phyloP scores from a whole-genome alignment of 495 filamentous ascomycete species.

The Lophiotrema nucula region DNA sequence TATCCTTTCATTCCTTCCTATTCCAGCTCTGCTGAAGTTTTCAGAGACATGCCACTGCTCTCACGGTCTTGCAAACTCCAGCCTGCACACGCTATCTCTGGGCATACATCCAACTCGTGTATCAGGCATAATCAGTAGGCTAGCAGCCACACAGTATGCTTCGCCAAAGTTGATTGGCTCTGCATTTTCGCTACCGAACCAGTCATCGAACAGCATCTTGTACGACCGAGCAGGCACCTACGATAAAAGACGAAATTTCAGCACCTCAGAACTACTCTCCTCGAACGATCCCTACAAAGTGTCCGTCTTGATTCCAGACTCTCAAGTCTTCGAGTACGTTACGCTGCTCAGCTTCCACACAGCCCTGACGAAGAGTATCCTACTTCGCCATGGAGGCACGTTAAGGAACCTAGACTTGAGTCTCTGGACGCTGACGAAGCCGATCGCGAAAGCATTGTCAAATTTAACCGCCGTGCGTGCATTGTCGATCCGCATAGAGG shows the following conservation, averaged over 20 bases:
- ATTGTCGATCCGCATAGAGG: slow-evolving; percentile 34
- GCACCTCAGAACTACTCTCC: neutral
- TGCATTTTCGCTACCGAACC: slow-evolving; percentile 3
- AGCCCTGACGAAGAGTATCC: slow-evolving; percentile 20
- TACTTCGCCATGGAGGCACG: slow-evolving; percentile 35
- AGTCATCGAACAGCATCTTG: neutral
- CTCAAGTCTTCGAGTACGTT: slow-evolving; percentile 7
- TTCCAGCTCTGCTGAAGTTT: slow-evolving; percentile 31
- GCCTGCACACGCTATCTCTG: slow-evolving; percentile 32
- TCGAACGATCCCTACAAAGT: slow-evolving; percentile 17
- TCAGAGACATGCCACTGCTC: slow-evolving; percentile 23
- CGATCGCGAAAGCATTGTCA: slow-evolving; percentile 27
- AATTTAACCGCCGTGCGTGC: slow-evolving; percentile 21
- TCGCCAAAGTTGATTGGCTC: slow-evolving; percentile 4
- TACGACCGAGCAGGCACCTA: neutral
- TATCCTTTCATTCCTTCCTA: slow-evolving; percentile 31
- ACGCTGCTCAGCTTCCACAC: slow-evolving; percentile 30
- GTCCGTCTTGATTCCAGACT: slow-evolving; percentile 29
- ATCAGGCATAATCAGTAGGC: slow-evolving; percentile 18
- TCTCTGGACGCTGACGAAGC: slow-evolving; percentile 28
- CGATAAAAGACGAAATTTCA: too few relatives aligned
- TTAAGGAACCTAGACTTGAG: slow-evolving; percentile 27
- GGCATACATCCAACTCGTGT: slow-evolving; percentile 31
- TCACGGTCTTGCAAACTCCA: slow-evolving; percentile 25
- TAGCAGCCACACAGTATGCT: slow-evolving; percentile 17